Evolutionary conservation across 1,139 yeast species (phyloP).

Genomic region (Magnusiomyces clavatus): DNA sequence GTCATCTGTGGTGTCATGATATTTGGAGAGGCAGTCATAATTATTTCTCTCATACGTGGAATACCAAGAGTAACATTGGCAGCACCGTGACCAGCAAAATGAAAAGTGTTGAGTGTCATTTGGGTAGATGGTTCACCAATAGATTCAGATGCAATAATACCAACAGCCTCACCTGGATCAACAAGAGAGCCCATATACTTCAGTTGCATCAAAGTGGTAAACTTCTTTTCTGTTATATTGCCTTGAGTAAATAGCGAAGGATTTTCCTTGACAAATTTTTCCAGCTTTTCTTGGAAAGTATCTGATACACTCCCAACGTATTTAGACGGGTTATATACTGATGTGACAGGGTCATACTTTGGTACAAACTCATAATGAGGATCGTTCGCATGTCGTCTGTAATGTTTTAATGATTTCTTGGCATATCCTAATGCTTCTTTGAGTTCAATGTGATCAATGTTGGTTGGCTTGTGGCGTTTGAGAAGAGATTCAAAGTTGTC

Average conservation of each 20-base stretch:
- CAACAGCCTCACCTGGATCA: constrained; percentile 97
- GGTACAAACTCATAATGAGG: constrained; percentile 55
- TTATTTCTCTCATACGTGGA: constrained; percentile 99
- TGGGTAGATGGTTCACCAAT: constrained; percentile 99
- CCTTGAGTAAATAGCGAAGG: constrained; percentile 35
- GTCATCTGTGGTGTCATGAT: constrained; percentile 99
- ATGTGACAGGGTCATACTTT: constrained; percentile 84
- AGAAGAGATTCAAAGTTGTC: constrained; percentile 85
- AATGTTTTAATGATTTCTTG: constrained; percentile 71
- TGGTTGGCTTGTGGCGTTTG: constrained; percentile 81
- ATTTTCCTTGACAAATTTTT: constrained; percentile 53
- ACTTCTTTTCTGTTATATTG: constrained; percentile 67
- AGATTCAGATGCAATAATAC: constrained; percentile 96
- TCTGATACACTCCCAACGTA: constrained; percentile 92
- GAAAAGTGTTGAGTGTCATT: constrained; percentile 99
- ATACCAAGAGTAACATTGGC: constrained; percentile 99
- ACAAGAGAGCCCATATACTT: constrained; percentile 95
- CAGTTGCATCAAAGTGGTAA: constrained; percentile 95
- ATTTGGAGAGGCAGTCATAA: constrained; percentile 94
- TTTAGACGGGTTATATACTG: constrained; percentile 80
- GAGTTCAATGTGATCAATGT: constrained; percentile 65
- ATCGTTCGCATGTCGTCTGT: constrained; percentile 55
- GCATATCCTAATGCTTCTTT: constrained; percentile 72
- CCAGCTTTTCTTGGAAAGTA: constrained; percentile 74
- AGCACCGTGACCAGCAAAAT: constrained; percentile 99